These are phyloP conservation scores for Aspergillus sp. DNA, from an alignment of 2,329 filamentous ascomycete genomes.

Conservation along the genomic window DNA sequence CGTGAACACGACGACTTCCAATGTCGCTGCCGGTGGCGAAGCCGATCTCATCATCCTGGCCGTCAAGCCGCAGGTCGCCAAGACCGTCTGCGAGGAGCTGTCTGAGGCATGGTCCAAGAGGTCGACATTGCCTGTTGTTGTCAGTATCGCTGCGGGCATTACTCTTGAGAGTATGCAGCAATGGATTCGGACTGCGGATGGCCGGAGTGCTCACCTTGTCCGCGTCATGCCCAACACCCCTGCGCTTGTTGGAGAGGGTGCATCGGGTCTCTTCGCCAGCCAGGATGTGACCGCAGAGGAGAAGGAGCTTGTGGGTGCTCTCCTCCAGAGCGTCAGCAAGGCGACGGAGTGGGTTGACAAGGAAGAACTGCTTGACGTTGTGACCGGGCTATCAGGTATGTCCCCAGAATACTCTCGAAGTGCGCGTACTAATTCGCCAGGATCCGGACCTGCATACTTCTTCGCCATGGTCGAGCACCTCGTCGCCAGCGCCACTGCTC, in stretches of 20 bases:
- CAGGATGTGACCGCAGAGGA: slow-evolving; percentile 26
- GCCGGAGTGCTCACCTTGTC: slow-evolving; percentile 27
- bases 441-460: slow-evolving; percentile 38
- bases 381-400: slow-evolving; percentile 37
- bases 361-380: slow-evolving; percentile 36
- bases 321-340: slow-evolving; percentile 33
- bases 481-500: slow-evolving; percentile 31
- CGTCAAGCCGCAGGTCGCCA: slow-evolving; percentile 36
- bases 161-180: slow-evolving; percentile 30
- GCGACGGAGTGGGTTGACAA: slow-evolving; percentile 36
- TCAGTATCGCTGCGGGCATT: slow-evolving; percentile 37
- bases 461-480: slow-evolving; percentile 39
- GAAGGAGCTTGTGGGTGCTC: slow-evolving; percentile 30
- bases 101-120: slow-evolving; percentile 26
- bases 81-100: slow-evolving; percentile 34
- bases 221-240: slow-evolving; percentile 40
- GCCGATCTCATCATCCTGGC: slow-evolving; percentile 35
- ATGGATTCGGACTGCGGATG: slow-evolving; percentile 29
- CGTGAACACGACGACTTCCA: slow-evolving; percentile 31
- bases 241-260: slow-evolving; percentile 34
- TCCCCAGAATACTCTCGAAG: not conserved
- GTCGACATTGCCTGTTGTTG: slow-evolving; percentile 27
- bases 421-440: slow-evolving; percentile 11
- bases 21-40: slow-evolving; percentile 25
- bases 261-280: slow-evolving; percentile 29